phyloP scores from a whole-genome alignment of 148 eudicot genomes.

The Vaccinium macrocarpon region DNA sequence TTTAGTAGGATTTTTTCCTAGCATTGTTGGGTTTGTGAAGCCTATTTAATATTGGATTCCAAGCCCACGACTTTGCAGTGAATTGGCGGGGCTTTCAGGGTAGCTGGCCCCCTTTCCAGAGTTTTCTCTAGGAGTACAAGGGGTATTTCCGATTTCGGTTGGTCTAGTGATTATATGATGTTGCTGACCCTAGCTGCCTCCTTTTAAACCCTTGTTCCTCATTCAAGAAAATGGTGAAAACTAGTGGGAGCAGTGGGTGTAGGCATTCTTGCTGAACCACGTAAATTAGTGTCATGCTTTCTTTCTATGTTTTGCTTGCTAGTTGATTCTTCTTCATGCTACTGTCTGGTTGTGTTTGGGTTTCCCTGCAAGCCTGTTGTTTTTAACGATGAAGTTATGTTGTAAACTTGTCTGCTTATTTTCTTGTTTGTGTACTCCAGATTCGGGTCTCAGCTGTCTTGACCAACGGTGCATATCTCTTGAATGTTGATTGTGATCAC shows the following conservation, averaged over 20 bases:
- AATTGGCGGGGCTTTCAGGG: background rate
- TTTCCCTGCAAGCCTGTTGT: background rate
- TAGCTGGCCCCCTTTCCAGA: background rate
- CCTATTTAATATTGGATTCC: background rate
- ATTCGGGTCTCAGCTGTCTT: constrained; percentile 97
- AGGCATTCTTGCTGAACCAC: background rate
- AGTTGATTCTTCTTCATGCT: background rate
- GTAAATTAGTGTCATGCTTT: background rate
- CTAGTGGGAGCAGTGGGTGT: background rate
- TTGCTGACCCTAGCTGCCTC: background rate
- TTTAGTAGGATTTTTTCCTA: background rate
- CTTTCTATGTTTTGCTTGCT: background rate
- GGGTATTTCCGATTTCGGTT: background rate
- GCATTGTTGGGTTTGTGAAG: constrained; percentile 7
- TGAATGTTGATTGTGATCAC: constrained; percentile 99
- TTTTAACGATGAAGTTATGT: background rate
- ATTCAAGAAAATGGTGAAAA: background rate
- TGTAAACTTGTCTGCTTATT: background rate
- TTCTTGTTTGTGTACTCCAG: constrained; percentile 40
- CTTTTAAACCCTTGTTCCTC: background rate
- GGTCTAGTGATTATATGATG: background rate
- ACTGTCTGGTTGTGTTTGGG: background rate
- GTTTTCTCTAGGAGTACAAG: background rate
- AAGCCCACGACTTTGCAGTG: background rate
- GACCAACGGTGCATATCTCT: constrained; percentile 88